These are phyloP conservation scores for Colletotrichum kahawae DNA, from an alignment of 2,329 filamentous ascomycete genomes.

Conservation along the genomic window DNA sequence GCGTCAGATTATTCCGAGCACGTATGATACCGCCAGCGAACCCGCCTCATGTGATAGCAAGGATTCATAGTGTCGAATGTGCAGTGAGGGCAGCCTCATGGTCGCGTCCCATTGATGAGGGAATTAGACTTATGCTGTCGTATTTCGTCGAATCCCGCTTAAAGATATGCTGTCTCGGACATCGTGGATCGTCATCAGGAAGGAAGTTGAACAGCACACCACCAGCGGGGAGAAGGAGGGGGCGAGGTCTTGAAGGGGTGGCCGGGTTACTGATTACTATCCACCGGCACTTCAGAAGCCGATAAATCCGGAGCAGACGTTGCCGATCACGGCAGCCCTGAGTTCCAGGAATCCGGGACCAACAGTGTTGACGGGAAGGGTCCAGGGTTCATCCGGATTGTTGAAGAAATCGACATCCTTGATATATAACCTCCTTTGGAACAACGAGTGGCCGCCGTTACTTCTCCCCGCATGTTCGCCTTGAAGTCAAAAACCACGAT, in stretches of 20 bases:
- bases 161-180: not conserved
- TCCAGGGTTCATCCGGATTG: constrained; percentile 8
- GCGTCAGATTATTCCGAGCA: not conserved
- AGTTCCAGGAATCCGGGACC: constrained; percentile 9
- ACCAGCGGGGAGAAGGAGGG: not conserved
- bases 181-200: not conserved
- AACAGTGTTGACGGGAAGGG: not conserved
- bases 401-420: constrained; percentile 9
- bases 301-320: not conserved
- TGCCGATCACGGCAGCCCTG: constrained; percentile 14
- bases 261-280: not conserved
- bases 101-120: not conserved
- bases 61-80: not conserved
- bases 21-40: not conserved
- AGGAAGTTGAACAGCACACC: not conserved
- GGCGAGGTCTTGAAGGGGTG: not conserved
- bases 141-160: not conserved
- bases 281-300: constrained; percentile 2
- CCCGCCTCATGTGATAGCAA: not conserved
- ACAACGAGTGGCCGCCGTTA: not conserved
- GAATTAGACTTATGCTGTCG: not conserved
- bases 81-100: not conserved
- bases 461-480: constrained; percentile 11
- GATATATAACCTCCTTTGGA: not conserved
- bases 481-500: constrained; percentile 3